phyloP scores from a whole-genome alignment of 306 rosid species.

The Spatholobus suberectus region DNA sequence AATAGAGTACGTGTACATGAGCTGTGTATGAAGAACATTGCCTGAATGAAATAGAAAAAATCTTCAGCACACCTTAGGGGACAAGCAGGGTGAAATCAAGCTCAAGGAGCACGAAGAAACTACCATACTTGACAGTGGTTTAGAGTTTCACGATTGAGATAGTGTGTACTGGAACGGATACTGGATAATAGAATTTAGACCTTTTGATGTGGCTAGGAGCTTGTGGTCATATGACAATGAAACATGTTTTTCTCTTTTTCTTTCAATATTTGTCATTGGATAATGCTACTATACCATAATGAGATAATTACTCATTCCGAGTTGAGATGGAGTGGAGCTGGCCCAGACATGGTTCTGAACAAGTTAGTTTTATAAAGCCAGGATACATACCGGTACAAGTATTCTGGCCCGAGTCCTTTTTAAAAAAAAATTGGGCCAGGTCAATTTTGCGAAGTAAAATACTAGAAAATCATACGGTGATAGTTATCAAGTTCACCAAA shows the following conservation, averaged over 20 bases:
- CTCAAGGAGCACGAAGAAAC: constrained; percentile 66
- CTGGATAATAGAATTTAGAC: constrained; percentile 32
- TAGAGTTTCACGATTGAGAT: constrained; percentile 48
- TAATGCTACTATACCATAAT: neutral
- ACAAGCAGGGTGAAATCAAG: constrained; percentile 61
- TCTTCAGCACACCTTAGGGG: constrained; percentile 59
- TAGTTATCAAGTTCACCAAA: no score
- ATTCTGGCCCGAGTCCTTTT: neutral
- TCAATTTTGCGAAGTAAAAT: neutral
- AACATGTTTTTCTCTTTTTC: constrained; percentile 6
- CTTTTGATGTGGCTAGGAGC: constrained; percentile 44
- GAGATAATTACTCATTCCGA: neutral
- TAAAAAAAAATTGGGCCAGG: neutral
- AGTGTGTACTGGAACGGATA: constrained; percentile 24
- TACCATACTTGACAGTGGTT: constrained; percentile 57
- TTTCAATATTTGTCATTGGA: constrained; percentile 26
- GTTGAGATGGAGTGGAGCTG: neutral
- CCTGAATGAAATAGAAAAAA: neutral
- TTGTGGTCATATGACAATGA: constrained; percentile 12
- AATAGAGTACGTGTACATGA: constrained; percentile 22
- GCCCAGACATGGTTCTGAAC: neutral
- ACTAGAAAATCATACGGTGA: neutral
- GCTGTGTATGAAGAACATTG: neutral
- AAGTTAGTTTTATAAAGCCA: no score
- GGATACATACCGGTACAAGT: no score